Evolutionary conservation across 495 filamentous ascomycete species (phyloP).

Genomic region (Talaromyces wortmannii): DNA sequence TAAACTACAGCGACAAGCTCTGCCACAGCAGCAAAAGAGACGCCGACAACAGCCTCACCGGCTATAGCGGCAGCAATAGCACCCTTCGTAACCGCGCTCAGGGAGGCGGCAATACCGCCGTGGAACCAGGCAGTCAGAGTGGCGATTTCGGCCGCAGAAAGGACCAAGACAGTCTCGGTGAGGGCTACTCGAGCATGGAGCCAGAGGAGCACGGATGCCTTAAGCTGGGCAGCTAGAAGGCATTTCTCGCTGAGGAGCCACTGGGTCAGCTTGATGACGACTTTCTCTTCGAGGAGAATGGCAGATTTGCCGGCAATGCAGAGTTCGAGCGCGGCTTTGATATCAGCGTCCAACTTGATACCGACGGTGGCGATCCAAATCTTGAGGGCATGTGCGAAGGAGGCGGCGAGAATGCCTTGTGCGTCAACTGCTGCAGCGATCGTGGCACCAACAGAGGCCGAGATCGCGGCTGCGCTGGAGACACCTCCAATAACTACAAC

Average conservation of each 20-base stretch:
- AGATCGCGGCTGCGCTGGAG: slow-evolving; percentile 21
- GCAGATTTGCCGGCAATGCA: slow-evolving; percentile 27
- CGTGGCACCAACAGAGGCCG: slow-evolving; percentile 30
- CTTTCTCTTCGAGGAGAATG: slow-evolving; percentile 17
- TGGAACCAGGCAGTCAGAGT: slow-evolving; percentile 1
- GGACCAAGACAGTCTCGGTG: slow-evolving; percentile 18
- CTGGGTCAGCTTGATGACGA: slow-evolving; percentile 25
- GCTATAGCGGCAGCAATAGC: slow-evolving; percentile 23
- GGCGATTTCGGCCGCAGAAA: slow-evolving; percentile 9
- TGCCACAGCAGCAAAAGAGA: slow-evolving; percentile 28
- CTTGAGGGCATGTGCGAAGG: slow-evolving; percentile 29
- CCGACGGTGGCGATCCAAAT: slow-evolving; percentile 14
- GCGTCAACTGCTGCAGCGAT: slow-evolving; percentile 24
- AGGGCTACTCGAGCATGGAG: slow-evolving; percentile 25
- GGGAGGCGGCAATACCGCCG: slow-evolving; percentile 20
- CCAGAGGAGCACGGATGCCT: slow-evolving; percentile 37
- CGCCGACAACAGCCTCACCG: slow-evolving; percentile 25
- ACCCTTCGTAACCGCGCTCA: slow-evolving; percentile 28
- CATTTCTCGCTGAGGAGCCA: slow-evolving; percentile 32
- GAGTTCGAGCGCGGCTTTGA: slow-evolving; percentile 22
- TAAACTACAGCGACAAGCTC: slow-evolving; percentile 33
- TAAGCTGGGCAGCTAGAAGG: slow-evolving; percentile 32
- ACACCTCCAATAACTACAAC: slow-evolving; percentile 21
- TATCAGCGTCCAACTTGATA: slow-evolving; percentile 18
- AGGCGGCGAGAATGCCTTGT: slow-evolving; percentile 21